Evolutionary conservation across 768 basidiomycete species (phyloP).

Genomic region (Lactarius sp.): DNA sequence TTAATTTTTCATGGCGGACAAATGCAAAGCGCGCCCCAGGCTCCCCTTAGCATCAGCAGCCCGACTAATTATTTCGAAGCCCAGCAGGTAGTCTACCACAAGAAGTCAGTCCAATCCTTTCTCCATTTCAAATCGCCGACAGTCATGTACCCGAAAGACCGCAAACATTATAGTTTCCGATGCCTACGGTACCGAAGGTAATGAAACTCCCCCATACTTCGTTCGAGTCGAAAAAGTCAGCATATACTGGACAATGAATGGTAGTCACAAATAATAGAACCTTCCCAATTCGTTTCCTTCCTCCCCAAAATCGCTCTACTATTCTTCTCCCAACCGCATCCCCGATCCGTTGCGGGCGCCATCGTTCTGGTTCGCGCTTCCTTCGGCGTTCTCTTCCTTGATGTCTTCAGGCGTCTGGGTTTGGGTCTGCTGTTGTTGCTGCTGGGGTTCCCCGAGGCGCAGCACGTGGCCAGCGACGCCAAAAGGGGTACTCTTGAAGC

Average conservation of each 20-base stretch:
- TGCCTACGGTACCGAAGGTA: no score
- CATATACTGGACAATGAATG: no score
- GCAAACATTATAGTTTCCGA: no score
- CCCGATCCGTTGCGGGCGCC: background rate
- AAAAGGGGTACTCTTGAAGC: slow-evolving; percentile 74
- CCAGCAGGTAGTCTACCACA: background rate
- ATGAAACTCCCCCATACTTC: no score
- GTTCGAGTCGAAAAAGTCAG: no score
- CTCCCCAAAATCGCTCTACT: background rate
- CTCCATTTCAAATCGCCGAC: no score
- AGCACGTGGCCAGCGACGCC: slow-evolving; percentile 49
- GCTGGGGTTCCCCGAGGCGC: slow-evolving; percentile 13
- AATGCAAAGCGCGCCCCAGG: no score
- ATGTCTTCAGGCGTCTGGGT: background rate
- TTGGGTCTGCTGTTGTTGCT: slow-evolving; percentile 25
- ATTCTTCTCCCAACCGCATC: background rate
- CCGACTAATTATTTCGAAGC: background rate
- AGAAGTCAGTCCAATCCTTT: no score
- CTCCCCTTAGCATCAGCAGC: background rate
- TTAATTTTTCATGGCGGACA: no score
- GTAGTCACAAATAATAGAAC: no score
- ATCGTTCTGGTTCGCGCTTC: background rate
- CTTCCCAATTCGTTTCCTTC: no score
- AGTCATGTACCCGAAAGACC: no score
- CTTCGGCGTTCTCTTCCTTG: background rate